A percentile compares a stretch with the other conserved stretches of the same genome.
These are phyloP conservation scores for Mucor indicus DNA, from an alignment of 371 early-diverging fungal species.

Conservation along the genomic window DNA sequence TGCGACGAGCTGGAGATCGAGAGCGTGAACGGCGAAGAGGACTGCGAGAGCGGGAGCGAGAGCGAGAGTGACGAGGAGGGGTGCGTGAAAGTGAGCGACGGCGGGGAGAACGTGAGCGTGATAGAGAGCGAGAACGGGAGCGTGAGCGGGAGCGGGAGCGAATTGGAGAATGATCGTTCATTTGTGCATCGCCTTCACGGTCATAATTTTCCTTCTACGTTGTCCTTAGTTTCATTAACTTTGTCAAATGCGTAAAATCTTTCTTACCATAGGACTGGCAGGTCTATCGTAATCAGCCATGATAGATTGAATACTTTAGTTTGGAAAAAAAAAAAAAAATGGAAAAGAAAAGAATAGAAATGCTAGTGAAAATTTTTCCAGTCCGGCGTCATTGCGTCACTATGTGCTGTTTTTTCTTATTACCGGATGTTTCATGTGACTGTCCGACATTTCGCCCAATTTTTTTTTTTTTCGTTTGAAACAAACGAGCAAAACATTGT, in stretches of 20 bases:
- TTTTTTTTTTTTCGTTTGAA: too few species aligned
- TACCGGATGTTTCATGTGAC: too few species aligned
- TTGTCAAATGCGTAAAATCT: not conserved
- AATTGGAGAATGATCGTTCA: too few species aligned
- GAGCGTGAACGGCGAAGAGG: slow-evolving; percentile 23
- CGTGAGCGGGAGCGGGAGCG: slow-evolving; percentile 36
- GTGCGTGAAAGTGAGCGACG: too few species aligned
- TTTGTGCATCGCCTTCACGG: not conserved
- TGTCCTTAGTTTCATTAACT: too few species aligned
- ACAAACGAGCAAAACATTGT: too few species aligned
- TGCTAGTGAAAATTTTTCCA: too few species aligned
- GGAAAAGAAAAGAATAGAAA: too few species aligned
- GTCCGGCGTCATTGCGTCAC: too few species aligned
- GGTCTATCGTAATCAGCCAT: slow-evolving; percentile 23
- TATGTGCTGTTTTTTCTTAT: too few species aligned
- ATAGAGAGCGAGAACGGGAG: slow-evolving; percentile 19
- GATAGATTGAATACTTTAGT: not conserved
- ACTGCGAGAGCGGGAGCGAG: slow-evolving; percentile 18
- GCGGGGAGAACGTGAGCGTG: slow-evolving; percentile 19
- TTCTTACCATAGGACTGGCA: slow-evolving; percentile 13
- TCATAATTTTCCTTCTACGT: too few species aligned
- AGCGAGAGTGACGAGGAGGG: slow-evolving; percentile 21
- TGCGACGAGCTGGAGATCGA: slow-evolving; percentile 24
- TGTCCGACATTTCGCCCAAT: too few species aligned
- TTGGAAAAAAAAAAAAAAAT: not conserved